phyloP scores from a whole-genome alignment of 2,329 filamentous ascomycete species.

The Verticillium longisporum region DNA sequence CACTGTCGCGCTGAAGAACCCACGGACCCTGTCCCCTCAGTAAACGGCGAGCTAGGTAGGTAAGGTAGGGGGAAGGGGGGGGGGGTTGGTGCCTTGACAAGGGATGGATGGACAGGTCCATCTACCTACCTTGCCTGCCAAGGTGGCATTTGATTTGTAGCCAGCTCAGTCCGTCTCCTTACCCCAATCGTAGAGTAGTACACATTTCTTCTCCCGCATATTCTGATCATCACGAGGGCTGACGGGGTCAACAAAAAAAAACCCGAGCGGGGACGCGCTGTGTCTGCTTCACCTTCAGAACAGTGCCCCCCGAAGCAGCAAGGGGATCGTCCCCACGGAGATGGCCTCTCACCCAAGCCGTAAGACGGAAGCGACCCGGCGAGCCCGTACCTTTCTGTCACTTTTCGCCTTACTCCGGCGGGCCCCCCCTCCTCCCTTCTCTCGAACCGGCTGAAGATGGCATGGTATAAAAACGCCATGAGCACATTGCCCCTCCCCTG shows the following conservation, averaged over 20 bases:
- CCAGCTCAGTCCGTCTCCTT: not conserved
- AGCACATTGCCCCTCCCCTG: not conserved
- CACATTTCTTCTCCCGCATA: not conserved
- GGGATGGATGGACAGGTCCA: not conserved
- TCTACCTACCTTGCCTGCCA: not conserved
- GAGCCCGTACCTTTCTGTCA: not conserved
- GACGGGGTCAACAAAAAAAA: not conserved
- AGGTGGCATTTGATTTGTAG: not conserved
- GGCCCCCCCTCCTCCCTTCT: not conserved
- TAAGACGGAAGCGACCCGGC: not conserved
- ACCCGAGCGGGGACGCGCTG: not conserved
- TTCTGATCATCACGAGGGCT: not conserved
- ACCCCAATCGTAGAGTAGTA: not conserved
- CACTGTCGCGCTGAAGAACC: not conserved
- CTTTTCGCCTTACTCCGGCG: no score
- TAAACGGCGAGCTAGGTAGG: not conserved
- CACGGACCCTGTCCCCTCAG: not conserved
- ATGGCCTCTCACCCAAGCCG: not conserved
- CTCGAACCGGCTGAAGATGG: not conserved
- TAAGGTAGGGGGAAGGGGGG: no score
- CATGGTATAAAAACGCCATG: not conserved
- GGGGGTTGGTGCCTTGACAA: no score
- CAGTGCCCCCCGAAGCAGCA: no score
- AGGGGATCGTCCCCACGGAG: not conserved
- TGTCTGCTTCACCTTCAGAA: not conserved